Percentiles rank a stretch among this genome's conserved stretches.
These are phyloP conservation scores for Solanum aculeatissimum DNA, from an alignment of 305 asterid species.

Conservation along the genomic window DNA sequence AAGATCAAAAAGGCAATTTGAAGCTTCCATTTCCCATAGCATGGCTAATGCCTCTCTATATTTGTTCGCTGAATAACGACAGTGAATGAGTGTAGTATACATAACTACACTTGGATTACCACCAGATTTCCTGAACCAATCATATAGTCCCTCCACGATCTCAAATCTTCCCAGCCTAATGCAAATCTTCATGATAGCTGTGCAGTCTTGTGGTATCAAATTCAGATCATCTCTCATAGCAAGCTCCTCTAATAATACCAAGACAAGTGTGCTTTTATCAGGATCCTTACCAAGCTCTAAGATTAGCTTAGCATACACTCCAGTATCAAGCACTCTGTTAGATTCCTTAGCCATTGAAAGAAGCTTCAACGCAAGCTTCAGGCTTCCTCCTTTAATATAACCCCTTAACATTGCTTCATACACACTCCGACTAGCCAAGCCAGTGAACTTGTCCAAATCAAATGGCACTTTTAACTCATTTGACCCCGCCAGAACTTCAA, in stretches of 20 bases:
- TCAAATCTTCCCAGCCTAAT: slow-evolving; percentile 50
- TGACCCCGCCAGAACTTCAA: slow-evolving; percentile 71
- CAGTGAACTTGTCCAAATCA: slow-evolving; percentile 39
- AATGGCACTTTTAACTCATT: slow-evolving; percentile 66
- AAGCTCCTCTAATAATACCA: slow-evolving; percentile 69
- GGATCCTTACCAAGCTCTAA: slow-evolving; percentile 62
- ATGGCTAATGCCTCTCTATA: slow-evolving; percentile 68
- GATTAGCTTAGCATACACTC: slow-evolving; percentile 73
- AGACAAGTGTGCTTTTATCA: slow-evolving; percentile 32
- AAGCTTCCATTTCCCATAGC: slow-evolving; percentile 91
- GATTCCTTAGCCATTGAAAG: slow-evolving; percentile 41
- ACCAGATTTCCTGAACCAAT: slow-evolving; percentile 60
- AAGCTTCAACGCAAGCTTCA: slow-evolving; percentile 58
- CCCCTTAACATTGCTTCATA: slow-evolving; percentile 81
- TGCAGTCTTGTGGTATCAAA: slow-evolving; percentile 62
- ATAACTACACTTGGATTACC: slow-evolving; percentile 52
- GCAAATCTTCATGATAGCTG: slow-evolving; percentile 76
- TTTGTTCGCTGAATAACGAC: slow-evolving; percentile 46
- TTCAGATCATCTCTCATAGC: slow-evolving; percentile 62
- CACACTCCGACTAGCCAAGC: slow-evolving; percentile 52
- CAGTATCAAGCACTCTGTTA: slow-evolving; percentile 42
- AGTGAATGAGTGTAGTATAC: slow-evolving; percentile 74
- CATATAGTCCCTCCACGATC: slow-evolving; percentile 61
- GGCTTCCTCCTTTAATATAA: slow-evolving; percentile 64
- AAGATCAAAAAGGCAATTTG: slow-evolving; percentile 61